These are phyloP conservation scores for Boletus reticuloceps DNA, from an alignment of 768 basidiomycete genomes.

Conservation along the genomic window DNA sequence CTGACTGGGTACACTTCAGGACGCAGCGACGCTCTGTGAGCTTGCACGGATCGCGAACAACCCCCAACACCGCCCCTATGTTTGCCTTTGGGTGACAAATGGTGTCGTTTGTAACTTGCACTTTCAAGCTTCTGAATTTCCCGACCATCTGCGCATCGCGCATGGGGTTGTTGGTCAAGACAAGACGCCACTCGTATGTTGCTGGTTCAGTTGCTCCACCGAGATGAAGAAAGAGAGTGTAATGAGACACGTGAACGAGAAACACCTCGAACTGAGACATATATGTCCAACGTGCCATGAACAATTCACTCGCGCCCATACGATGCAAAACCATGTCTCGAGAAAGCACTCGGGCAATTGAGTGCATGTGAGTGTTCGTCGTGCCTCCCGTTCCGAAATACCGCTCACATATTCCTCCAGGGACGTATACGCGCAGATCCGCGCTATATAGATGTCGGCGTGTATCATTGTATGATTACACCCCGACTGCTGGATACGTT, in stretches of 20 bases:
- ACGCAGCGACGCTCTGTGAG: not conserved
- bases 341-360: conserved; percentile 8
- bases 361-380: not conserved
- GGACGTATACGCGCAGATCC: not conserved
- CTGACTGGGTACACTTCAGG: conserved; percentile 11
- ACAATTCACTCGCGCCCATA: conserved; percentile 26
- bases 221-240: conserved; percentile 30
- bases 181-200: conserved; percentile 1
- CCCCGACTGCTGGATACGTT: not conserved
- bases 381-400: not conserved
- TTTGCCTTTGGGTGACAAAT: conserved; percentile 16
- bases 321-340: conserved; percentile 13
- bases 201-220: conserved; percentile 17
- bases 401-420: not conserved
- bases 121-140: conserved; percentile 7
- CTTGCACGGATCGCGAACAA: not conserved
- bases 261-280: conserved; percentile 19
- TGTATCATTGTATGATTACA: not conserved
- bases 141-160: conserved; percentile 19
- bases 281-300: conserved; percentile 18
- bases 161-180: conserved; percentile 24
- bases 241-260: conserved; percentile 25
- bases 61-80: conserved; percentile 7
- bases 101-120: not conserved
- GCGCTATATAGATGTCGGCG: not conserved